Base-by-base conservation (phyloP, 2,329 filamentous ascomycete genomes). In the Trichophyton rubrum region DNA sequence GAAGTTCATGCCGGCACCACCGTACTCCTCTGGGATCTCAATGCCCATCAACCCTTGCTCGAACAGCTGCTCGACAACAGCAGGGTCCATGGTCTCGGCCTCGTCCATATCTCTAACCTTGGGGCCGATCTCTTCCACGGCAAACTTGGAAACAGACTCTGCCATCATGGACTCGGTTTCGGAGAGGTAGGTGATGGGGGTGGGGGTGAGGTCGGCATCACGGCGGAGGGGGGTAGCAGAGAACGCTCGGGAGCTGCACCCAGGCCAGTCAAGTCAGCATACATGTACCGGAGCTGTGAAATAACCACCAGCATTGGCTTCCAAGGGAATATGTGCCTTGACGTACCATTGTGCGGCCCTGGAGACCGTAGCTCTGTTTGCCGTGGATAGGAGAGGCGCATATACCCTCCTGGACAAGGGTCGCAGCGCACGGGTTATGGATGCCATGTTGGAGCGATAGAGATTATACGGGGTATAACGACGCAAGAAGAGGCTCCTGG, bases 1-100 rank as follows among this genome's bases (percentile, higher is more conserved):
- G 77, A 99, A 99, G 82, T 96, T 96, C 93, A 99, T 97, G 67
- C 91, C 93, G 0, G 92, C 89, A 63, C 93, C 93, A 63, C 93
- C 93, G 72, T 87, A 99, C 75, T 96, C 91, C 75, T 99, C 93
- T 15, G 93, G 92, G 61, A 99, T 96, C 78, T 99, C 93, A 65
- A 99, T 83, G 64, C 90, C 88, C 93, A 99, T 99, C 57, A 99
- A 79, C 0, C 93, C 93, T 73, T 97, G 91, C 79, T 99, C 93
- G 69, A 99, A 99, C 59, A 96, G 82, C 76, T 93, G 88, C 78
- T 96, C 90, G 4, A 99, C 87, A 6, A 99, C 76, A 1, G 81
- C 73, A 0, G 89, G 85, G 73, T 97, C 93, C 93, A 99, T 97
- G 61, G 82, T 76, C 80, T 99, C 93, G 33, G 87, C 86, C 80